phyloP scores from a whole-genome alignment of 2,329 filamentous ascomycete species.

The Botryotinia calthae region DNA sequence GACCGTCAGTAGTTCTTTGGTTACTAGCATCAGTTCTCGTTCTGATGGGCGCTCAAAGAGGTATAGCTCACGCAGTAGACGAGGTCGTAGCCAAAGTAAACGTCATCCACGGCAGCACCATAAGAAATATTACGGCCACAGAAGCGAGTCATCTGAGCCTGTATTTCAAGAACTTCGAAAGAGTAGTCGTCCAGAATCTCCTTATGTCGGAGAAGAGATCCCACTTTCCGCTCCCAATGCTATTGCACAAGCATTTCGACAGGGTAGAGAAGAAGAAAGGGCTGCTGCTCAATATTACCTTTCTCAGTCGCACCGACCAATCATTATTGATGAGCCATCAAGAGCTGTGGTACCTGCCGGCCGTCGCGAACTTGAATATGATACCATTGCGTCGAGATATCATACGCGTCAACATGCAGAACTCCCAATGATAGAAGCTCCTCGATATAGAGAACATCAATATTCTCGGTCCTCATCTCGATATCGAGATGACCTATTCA shows the following conservation, averaged over 20 bases:
- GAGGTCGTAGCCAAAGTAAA: slow-evolving; percentile 29
- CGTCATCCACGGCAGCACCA: slow-evolving; percentile 26
- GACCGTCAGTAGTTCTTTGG: slow-evolving; percentile 21
- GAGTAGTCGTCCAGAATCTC: neutral
- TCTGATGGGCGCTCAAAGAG: slow-evolving; percentile 23
- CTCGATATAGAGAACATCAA: slow-evolving; percentile 12
- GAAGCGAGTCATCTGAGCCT: slow-evolving; percentile 27
- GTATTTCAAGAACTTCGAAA: slow-evolving; percentile 12
- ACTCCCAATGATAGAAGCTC: neutral
- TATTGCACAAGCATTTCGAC: slow-evolving; percentile 28
- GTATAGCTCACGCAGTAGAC: slow-evolving; percentile 6
- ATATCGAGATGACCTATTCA: slow-evolving; percentile 13
- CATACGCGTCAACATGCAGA: slow-evolving; percentile 22
- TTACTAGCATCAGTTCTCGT: slow-evolving; percentile 26
- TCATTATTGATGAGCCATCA: slow-evolving; percentile 11
- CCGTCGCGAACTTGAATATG: slow-evolving; percentile 14
- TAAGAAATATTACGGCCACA: slow-evolving; percentile 25
- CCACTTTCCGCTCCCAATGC: slow-evolving; percentile 29
- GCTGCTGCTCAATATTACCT: slow-evolving; percentile 22
- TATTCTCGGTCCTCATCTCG: slow-evolving; percentile 16
- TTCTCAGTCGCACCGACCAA: slow-evolving; percentile 21
- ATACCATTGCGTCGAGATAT: neutral
- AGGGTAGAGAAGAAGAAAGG: slow-evolving; percentile 33
- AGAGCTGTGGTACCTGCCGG: slow-evolving; percentile 15
- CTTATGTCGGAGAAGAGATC: slow-evolving; percentile 21